Base-by-base conservation (phyloP, 2,329 filamentous ascomycete species). In the Aureobasidium sp. region DNA sequence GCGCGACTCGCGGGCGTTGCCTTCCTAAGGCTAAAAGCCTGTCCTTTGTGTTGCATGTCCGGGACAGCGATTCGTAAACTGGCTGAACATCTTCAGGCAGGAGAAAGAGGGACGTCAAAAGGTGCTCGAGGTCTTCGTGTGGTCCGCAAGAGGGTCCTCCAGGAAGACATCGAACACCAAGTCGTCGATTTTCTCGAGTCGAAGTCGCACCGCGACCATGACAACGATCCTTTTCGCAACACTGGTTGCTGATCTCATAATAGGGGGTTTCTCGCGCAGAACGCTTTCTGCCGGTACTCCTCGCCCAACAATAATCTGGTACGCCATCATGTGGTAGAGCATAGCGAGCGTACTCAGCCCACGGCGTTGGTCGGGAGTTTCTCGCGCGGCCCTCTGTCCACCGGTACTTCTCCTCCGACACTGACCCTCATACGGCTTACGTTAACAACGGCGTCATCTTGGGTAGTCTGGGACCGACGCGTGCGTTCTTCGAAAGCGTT, bases 81-180 rank as follows among this genome's bases (percentile, higher is more conserved):
- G 36, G 4, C 38, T 58, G 54, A 33, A 58, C 38, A 38, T 58
- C 54, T 58, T 31, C 54, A 43, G 54, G 23, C 54, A 43, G 43
- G 27, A 59, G 42, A 47, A 59, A 59, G 11, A 47, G 27, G 40
- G 38, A 31, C 54, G 38, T 40, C 42, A 36, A 36, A n/a, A 42
- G 56, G 20, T 20, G 27, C 27, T 42, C 54, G 43, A 29, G 3
- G 27, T 23, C 23, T 58, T 58, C 54, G 54, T 31, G 54, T 58
- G 38, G 38, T 58, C 54, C 54, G 25, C 54, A 45, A 43, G 51
- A 58, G 42, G 29, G 56, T 59, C 56, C 56, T 59, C 56, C 42
- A 48, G 36, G 56, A 59, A 48, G 56, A 8, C 16, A 20, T 59
- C n/a, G 56, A 48, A 27, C 31, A 36, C 42, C 56, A 27, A 27